Percentiles rank a stretch among this genome's conserved stretches.
phyloP scores from a whole-genome alignment of 148 eudicot species.

The Tetragonia tetragonoides region DNA sequence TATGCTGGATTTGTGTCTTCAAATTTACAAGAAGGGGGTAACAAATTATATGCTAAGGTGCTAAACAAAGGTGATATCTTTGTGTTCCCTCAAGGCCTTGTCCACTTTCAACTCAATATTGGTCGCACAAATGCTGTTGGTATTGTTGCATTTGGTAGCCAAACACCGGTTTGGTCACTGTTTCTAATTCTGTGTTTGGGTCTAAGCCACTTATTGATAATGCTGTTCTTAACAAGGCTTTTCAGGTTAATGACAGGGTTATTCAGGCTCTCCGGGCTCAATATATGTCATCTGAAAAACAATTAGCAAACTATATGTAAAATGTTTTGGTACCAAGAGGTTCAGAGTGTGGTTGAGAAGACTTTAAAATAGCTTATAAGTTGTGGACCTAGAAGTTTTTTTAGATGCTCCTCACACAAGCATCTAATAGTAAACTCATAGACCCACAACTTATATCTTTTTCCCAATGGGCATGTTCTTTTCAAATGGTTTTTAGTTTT shows the following conservation, averaged over 20 bases:
- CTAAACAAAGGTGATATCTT: slow-evolving; percentile 8
- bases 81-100: slow-evolving; percentile 24
- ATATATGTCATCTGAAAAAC: neutral
- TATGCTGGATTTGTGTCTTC: slow-evolving; percentile 17
- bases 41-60: neutral
- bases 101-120: slow-evolving; percentile 22
- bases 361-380: no score
- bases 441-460: no score
- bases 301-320: no score
- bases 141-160: slow-evolving; percentile 22
- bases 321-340: no score
- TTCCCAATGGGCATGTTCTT: fast-evolving
- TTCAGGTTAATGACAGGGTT: slow-evolving; percentile 4
- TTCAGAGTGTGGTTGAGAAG: no score
- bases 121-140: neutral
- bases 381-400: no score
- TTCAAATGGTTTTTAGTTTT: no score
- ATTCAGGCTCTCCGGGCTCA: slow-evolving; percentile 4
- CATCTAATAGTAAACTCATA: no score
- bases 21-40: slow-evolving; percentile 4
- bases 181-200: slow-evolving; percentile 16
- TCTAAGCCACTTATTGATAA: neutral
- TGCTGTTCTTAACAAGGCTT: slow-evolving; percentile 25
- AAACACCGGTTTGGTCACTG: slow-evolving; percentile 12
- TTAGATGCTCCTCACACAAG: no score